Base-by-base conservation (phyloP, 805 yeast species). In the Kockiozyma suomiensis region DNA sequence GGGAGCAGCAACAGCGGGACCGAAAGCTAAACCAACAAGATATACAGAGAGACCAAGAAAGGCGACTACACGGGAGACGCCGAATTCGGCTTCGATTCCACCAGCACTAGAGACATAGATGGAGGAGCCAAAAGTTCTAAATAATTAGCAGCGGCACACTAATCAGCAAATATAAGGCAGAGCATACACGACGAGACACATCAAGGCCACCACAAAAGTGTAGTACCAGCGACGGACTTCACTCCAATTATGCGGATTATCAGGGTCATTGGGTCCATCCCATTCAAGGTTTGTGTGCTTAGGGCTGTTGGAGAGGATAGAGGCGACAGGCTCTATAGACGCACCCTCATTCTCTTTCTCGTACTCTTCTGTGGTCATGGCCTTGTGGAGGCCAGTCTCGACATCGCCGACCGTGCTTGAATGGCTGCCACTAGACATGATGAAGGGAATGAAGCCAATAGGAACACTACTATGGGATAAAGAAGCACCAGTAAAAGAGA, bases 121-220 rank as follows among this genome's bases (percentile, higher is more conserved):
- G 0, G 93, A 87, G 0, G 92, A 85, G 25, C 94, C 93, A 70
- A 88, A 80, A 0, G 91, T 83, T 33, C 62, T 58, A 30, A 4
- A 43, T 13, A 8, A 28, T 19, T 7, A 17, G 47, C 6, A 48
- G 19, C 10, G 10, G 21, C 4, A 4, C 15, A 8, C 12, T 30
- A 30, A 3, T 3, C 15, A 15, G 15, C 6, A 32, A 17, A 6
- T n/a, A 33, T 30, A 21, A 10, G 33, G 33, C 33, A n/a, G 7
- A 4, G 21, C 59, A 21, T 49, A 59, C 62, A 61, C 65, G n/a
- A 61, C 65, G 10, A 61, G 47, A 40, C 65, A 58, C 65, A 61
- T 61, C 59, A 51, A 61, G 32, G 69, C 62, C 17, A 70, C 62
- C 21, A 70, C 48, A 13, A 70, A 51, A 1, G 80, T 76, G 62